Percentiles rank a stretch among this genome's conserved stretches.
phyloP scores from a whole-genome alignment of 208 protist species.

The Trypanosoma avium region DNA sequence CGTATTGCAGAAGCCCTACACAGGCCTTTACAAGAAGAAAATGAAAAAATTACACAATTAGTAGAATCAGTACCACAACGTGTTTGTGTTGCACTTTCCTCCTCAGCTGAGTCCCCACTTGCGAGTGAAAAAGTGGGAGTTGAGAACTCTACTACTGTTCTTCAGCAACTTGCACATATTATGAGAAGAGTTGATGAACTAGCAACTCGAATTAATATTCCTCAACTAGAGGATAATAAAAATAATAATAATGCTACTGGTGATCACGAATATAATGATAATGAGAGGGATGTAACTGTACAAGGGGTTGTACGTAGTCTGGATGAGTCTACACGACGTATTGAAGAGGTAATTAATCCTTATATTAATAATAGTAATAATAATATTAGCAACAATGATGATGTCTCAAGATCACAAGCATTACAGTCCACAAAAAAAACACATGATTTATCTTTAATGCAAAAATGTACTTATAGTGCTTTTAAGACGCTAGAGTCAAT shows the following conservation, averaged over 20 bases:
- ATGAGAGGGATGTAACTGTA: not conserved
- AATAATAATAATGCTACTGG: no score
- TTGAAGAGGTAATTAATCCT: not conserved
- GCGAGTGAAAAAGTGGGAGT: no score
- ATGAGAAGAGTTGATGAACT: slow-evolving; percentile 8
- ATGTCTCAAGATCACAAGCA: no score
- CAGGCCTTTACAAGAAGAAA: not conserved
- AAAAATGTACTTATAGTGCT: not conserved
- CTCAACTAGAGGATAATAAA: no score
- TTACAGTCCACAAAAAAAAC: not conserved
- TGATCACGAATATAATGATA: no score
- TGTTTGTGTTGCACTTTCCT: slow-evolving; percentile 23
- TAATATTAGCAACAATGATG: no score
- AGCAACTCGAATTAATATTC: not conserved
- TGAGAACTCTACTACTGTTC: not conserved
- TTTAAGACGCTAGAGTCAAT: slow-evolving; percentile 4
- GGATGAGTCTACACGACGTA: slow-evolving; percentile 4
- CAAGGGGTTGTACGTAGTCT: slow-evolving; percentile 3
- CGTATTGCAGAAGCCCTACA: not conserved
- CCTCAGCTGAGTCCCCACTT: not conserved
- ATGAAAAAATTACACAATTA: slow-evolving; percentile 27
- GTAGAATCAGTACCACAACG: slow-evolving; percentile 34
- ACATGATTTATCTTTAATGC: not conserved
- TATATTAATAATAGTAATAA: no score
- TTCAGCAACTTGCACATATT: slow-evolving; percentile 1